Evolutionary conservation across 257 asterid species (phyloP), one percentile per base, ranked within the genome.

Genomic region (Nicotiana undulata): DNA sequence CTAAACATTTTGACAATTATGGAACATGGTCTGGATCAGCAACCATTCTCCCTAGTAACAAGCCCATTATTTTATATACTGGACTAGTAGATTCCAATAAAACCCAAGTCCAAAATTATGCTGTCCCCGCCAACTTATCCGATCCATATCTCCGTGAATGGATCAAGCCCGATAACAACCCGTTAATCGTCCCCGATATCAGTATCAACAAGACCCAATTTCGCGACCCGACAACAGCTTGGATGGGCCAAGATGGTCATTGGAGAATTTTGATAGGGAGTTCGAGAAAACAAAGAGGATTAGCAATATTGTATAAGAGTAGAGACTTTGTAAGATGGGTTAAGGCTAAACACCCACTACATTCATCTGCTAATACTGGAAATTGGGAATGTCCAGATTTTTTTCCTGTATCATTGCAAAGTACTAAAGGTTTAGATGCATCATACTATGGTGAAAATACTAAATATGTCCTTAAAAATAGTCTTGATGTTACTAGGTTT

Each of bases 331-430:
- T 59, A 59, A 79, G 70, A 31, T 90, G 93, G 93, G 63, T 9
- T 9, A 88, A 86, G 83, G 89, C 87, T 1, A 63, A 81, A 46
- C 86, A 85, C 9, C 91, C 93, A 4, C 70, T 90, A 28, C 91
- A 90, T 66, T 83, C 89, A 1, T 80, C 74, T 4, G 20, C 58
- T 2, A 65, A 80, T 1, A 86, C 91, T 2, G 93, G 90, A 2
- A 90, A 82, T 18, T 90, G 89, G 88, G 93, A 88, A 52, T 90
- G 93, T 75, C 89, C 90, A 1, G 93, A 90, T 85, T 90, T 90
- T 13, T 90, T 79, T 4, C 91, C 93, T 2, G 88, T 90, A 9
- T 31, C 76, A 3, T 17, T 31, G 8, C 52, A 64, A 1, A 84
- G 80, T 7, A 64, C 5, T 3, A 80, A 64, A 1, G 93, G 90